These are phyloP conservation scores for Alternaria solani DNA, from an alignment of 2,329 filamentous ascomycete species.

Conservation along the genomic window DNA sequence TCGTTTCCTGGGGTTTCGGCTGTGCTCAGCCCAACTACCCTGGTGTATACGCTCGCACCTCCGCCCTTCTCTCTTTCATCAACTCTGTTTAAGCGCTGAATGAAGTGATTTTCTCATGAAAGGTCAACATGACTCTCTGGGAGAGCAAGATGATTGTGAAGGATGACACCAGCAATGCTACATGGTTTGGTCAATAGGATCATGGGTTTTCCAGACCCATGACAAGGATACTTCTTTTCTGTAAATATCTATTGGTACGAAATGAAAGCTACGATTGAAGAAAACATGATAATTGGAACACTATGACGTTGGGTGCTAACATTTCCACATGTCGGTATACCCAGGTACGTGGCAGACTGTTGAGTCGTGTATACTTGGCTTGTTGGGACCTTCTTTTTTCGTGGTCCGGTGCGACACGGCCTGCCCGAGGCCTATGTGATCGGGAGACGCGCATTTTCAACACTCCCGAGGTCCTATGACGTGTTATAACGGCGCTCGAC, in stretches of 20 bases:
- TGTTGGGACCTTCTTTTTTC: background rate
- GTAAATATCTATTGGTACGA: slow-evolving; percentile 1
- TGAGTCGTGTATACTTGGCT: background rate
- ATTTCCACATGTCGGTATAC: background rate
- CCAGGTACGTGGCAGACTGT: background rate
- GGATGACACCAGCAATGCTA: background rate
- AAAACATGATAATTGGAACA: background rate
- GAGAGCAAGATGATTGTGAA: background rate
- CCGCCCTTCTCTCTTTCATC: slow-evolving; percentile 30
- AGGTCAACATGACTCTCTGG: background rate
- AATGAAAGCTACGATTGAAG: background rate
- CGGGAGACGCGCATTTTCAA: background rate
- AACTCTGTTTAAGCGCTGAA: slow-evolving; percentile 22
- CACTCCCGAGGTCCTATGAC: background rate
- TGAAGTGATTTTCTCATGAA: background rate
- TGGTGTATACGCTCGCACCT: slow-evolving; percentile 38
- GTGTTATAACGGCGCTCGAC: background rate
- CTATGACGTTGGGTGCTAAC: background rate
- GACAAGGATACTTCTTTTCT: background rate
- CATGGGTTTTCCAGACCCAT: background rate
- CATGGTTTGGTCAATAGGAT: background rate
- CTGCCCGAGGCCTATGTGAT: background rate
- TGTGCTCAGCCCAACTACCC: slow-evolving; percentile 32
- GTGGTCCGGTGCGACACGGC: background rate
- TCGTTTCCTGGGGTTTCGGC: slow-evolving; percentile 24